Base-by-base conservation (phyloP, 257 asterid species). In the Forsythia viridissima region DNA sequence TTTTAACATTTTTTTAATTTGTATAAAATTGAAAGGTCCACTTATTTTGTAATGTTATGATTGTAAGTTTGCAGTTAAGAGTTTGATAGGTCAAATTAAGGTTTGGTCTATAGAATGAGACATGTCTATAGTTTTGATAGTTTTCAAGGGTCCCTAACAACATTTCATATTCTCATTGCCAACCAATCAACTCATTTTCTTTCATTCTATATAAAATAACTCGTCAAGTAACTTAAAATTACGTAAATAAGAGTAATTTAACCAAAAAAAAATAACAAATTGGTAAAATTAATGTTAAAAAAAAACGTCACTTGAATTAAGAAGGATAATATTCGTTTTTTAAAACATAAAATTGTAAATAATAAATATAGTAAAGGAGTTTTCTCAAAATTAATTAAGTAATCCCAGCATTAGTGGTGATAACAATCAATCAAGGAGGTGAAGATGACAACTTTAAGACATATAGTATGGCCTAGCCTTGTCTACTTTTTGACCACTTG, bases 401-500 rank as follows among this genome's bases (percentile, higher is more conserved):
- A 16, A 41, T 57, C 18, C 18, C 3, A 72, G 55, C 2, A 79
- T 44, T 30, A 30, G 34, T 30, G 34, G 34, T 30, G 34, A 30
- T 30, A 30, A 30, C 57, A 52, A 73, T 55, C n/a, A 48, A 48
- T 48, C 57, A 65, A 46, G 61, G 78, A 59, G 66, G 65, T 69
- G 78, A 72, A 83, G 21, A 77, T 52, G 80, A 34, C 13, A 77
- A 74, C 85, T 82, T 84, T 81, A 78, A 77, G 68, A 65, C 76
- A 68, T 74, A 77, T 75, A 75, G 78, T 67, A 79, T 76, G 84
- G 77, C 84, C 84, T 76, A 79, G 13, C 42, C 77, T 42, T 79
- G 74, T 78, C 70, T 20, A 40, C 85, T 80, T 85, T 85, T 85
- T 85, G 89, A 85, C 89, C 80, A 80, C 77, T 72, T 18, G 72